phyloP scores from a whole-genome alignment of 148 eudicot species.

The Silene latifolia region DNA sequence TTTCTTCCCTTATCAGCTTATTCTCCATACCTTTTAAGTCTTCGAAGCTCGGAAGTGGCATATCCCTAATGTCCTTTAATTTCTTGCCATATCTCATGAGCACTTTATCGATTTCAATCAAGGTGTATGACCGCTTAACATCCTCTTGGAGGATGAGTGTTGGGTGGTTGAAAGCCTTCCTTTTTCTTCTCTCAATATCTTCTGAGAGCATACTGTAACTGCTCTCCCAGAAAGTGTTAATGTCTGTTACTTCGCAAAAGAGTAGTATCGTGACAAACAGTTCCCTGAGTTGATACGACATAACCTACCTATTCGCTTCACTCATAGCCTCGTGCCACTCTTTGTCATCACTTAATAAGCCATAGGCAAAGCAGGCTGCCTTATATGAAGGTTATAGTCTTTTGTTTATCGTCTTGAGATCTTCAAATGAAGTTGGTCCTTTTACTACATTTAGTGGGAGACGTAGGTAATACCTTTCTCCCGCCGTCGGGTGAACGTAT shows the following conservation, averaged over 20 bases:
- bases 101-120: slow-evolving; percentile 7
- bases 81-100: not conserved
- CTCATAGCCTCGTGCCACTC: no score
- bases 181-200: slow-evolving; percentile 6
- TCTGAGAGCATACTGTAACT: no score
- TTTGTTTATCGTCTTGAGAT: not conserved
- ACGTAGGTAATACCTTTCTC: not conserved
- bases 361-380: not conserved
- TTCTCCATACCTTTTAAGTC: not conserved
- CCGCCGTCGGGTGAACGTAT: not conserved
- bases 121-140: not conserved
- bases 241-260: no score
- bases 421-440: not conserved
- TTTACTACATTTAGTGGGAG: not conserved
- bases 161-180: not conserved
- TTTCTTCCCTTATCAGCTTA: not conserved
- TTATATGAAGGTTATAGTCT: not conserved
- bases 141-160: not conserved
- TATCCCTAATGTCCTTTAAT: not conserved
- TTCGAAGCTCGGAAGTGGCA: not conserved
- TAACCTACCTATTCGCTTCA: no score
- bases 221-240: not conserved
- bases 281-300: no score
- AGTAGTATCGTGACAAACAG: no score
- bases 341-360: no score